Evolutionary conservation across 2,329 filamentous ascomycete genomes (phyloP).

Genomic region (Phyllosticta ampelicida): DNA sequence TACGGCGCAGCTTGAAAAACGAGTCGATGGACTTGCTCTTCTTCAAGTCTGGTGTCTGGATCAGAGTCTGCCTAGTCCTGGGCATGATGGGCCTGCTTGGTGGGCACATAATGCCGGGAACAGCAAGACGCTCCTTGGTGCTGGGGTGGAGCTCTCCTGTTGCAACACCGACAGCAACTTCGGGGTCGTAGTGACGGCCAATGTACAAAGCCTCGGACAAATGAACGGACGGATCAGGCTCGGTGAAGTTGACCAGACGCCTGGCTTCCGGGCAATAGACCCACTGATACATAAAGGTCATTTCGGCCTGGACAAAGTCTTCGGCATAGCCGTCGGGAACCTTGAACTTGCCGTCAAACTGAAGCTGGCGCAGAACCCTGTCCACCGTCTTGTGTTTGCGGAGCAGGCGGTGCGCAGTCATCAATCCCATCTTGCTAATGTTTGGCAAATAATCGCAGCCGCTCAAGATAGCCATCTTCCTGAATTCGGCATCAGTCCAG

Average conservation of each 20-base stretch:
- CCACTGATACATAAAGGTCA: constrained; percentile 88
- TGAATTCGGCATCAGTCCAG: constrained; percentile 86
- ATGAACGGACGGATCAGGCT: constrained; percentile 51
- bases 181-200: constrained; percentile 58
- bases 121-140: constrained; percentile 48
- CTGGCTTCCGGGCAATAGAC: constrained; percentile 73
- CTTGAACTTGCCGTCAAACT: constrained; percentile 77
- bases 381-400: constrained; percentile 85
- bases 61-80: constrained; percentile 16
- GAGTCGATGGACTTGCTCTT: constrained; percentile 50
- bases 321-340: constrained; percentile 74
- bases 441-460: constrained; percentile 92
- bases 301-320: constrained; percentile 73
- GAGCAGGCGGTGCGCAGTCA: constrained; percentile 84
- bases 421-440: constrained; percentile 77
- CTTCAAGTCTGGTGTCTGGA: constrained; percentile 43
- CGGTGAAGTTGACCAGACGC: constrained; percentile 64
- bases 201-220: constrained; percentile 70
- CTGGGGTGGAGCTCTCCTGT: constrained; percentile 78
- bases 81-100: constrained; percentile 27
- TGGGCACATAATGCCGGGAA: background rate
- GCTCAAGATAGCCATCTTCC: constrained; percentile 90
- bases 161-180: constrained; percentile 64
- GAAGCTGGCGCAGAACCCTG: constrained; percentile 66
- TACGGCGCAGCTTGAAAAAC: constrained; percentile 55